Evolutionary conservation across 805 yeast genomes (phyloP), one percentile per base, ranked within the genome.

Genomic region (Spathaspora girioi): DNA sequence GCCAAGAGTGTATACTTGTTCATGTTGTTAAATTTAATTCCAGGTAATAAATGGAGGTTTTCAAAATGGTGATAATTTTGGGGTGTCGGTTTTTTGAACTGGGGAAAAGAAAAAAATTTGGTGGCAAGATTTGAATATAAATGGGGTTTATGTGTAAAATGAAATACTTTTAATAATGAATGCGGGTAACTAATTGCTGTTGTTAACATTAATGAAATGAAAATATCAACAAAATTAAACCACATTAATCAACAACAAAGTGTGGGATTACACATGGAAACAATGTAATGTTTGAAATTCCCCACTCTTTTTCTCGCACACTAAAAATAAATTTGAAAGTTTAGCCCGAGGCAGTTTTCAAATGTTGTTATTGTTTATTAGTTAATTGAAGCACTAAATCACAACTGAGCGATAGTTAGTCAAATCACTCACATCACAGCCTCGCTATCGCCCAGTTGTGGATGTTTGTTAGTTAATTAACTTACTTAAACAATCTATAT

Each of bases 401-500:
- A 23, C 26, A 23, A 23, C 26, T 23, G 26, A 23, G 26, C 26
- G 26, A 23, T 23, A 23, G 26, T 6, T 23, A 23, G 3, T 23
- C 3, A 23, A 23, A 23, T 3, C 6, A 6, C 6, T 23, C 3
- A 23, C 26, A 23, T 23, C 26, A 23, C 26, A 23, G 6, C 26
- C 6, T 23, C 26, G 26, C 26, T 23, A 23, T 23, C 26, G 26
- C 26, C 6, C 26, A 23, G 26, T 23, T 23, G 26, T 23, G 6
- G 3, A 29, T 17, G 7, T 14, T 11, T 41, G 15, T 31, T 14
- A 45, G 19, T 45, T 23, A 19, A 45, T 10, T 2, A 45, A 20
- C 23, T 35, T 45, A 41, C 53, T 54, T n/a, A 59, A 50, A 47
- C 58, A 62, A 17, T 58, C 58, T 6, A 65, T 43, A 45, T 60